Conservation (phyloP, 2,329 filamentous ascomycete genomes). For the Fusarium duplospermum region DNA sequence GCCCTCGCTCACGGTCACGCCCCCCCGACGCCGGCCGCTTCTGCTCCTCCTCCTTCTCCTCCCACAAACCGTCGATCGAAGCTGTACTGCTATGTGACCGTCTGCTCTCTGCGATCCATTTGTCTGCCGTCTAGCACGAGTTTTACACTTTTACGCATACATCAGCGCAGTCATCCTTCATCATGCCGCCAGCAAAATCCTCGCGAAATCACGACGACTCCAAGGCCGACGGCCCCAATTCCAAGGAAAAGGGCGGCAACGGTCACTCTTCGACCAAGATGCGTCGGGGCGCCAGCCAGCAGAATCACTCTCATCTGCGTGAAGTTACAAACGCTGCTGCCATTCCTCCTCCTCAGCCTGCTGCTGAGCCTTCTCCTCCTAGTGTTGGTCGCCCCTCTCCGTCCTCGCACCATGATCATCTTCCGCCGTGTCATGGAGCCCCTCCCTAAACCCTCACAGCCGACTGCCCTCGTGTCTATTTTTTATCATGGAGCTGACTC, state of each 20-base stretch:
- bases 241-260: conserved; percentile 60
- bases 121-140: conserved; percentile 9
- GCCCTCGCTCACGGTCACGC: conserved; percentile 26
- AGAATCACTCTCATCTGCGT: conserved; percentile 58
- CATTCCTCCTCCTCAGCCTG: conserved; percentile 46
- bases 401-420: conserved; percentile 13
- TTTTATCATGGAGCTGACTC: conserved; percentile 20
- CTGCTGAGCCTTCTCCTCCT: conserved; percentile 48
- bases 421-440: background rate
- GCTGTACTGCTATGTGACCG: conserved; percentile 38
- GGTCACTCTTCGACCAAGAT: conserved; percentile 64
- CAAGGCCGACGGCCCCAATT: conserved; percentile 54
- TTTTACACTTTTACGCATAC: background rate
- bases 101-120: conserved; percentile 2
- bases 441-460: background rate
- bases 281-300: conserved; percentile 65
- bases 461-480: background rate
- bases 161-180: conserved; percentile 6
- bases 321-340: conserved; percentile 57
- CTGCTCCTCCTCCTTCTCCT: conserved; percentile 35
- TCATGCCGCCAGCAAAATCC: conserved; percentile 61
- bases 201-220: conserved; percentile 60
- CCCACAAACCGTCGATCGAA: conserved; percentile 19
- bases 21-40: conserved; percentile 38
- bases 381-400: conserved; percentile 46